These are phyloP conservation scores for Penicillium sp. DNA, from an alignment of 2,329 filamentous ascomycete species.

Conservation along the genomic window DNA sequence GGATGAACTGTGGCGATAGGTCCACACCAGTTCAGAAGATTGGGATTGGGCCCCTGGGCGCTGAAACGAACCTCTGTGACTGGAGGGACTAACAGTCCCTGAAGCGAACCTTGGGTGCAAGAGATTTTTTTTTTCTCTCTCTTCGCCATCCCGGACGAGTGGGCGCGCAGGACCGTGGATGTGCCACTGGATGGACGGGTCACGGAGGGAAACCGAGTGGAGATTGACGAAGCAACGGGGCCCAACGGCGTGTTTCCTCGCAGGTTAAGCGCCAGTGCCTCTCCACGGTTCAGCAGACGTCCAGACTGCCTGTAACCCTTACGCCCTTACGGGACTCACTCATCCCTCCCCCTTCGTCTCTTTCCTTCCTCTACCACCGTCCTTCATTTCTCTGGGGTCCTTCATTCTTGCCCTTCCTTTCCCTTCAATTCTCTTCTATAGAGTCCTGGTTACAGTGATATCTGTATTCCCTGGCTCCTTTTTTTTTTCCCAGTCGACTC, in stretches of 20 bases:
- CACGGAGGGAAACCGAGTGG: neutral
- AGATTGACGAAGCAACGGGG: slow-evolving; percentile 4
- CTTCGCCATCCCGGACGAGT: neutral
- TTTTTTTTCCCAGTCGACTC: slow-evolving; percentile 26
- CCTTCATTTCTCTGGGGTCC: slow-evolving; percentile 32
- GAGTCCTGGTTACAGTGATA: slow-evolving; percentile 31
- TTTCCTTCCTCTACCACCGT: slow-evolving; percentile 21
- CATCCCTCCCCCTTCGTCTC: slow-evolving; percentile 9
- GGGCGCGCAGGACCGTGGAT: neutral
- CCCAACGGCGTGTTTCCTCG: slow-evolving; percentile 2
- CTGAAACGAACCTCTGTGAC: slow-evolving; percentile 10
- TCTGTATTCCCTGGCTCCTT: slow-evolving; percentile 41
- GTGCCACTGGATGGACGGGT: neutral
- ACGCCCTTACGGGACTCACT: slow-evolving; percentile 20
- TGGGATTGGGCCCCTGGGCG: neutral
- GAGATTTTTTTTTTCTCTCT: neutral
- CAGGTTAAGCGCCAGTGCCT: slow-evolving; percentile 8
- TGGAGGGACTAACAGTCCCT: slow-evolving; percentile 5
- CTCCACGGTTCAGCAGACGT: slow-evolving; percentile 6
- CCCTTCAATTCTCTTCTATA: slow-evolving; percentile 17
- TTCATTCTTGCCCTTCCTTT: slow-evolving; percentile 35
- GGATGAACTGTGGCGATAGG: slow-evolving; percentile 9
- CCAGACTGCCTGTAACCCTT: neutral
- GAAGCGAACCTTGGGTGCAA: slow-evolving; percentile 7
- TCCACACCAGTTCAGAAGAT: neutral